phyloP scores from a whole-genome alignment of 768 basidiomycete species.

The Lactifluus volemus region DNA sequence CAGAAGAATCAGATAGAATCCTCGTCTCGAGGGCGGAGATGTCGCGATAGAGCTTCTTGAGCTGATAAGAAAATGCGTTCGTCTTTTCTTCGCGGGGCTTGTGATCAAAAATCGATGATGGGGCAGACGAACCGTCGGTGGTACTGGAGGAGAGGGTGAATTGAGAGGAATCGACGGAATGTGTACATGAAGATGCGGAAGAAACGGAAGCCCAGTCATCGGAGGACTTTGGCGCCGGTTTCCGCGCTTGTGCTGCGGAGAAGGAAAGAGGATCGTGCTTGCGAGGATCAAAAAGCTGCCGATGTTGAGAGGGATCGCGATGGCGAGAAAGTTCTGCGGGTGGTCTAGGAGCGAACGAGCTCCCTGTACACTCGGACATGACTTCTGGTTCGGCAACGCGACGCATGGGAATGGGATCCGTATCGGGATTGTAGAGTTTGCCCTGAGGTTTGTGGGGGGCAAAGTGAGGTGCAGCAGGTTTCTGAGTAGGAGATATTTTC shows the following conservation, averaged over 20 bases:
- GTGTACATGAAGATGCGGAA: slow-evolving; percentile 65
- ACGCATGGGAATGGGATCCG: slow-evolving; percentile 52
- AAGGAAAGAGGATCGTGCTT: slow-evolving; percentile 91
- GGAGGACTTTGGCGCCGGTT: slow-evolving; percentile 49
- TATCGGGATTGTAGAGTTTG: slow-evolving; percentile 67
- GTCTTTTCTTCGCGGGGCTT: slow-evolving; percentile 41
- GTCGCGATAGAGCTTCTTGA: slow-evolving; percentile 76
- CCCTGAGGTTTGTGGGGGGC: slow-evolving; percentile 26
- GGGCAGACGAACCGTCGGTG: slow-evolving; percentile 66
- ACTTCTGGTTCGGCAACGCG: slow-evolving; percentile 57
- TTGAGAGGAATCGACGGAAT: slow-evolving; percentile 54
- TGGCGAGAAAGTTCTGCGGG: slow-evolving; percentile 27
- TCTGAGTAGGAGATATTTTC: slow-evolving; percentile 50
- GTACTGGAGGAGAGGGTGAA: slow-evolving; percentile 69
- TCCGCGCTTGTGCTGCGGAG: slow-evolving; percentile 44
- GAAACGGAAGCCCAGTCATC: slow-evolving; percentile 68
- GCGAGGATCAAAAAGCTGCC: slow-evolving; percentile 79
- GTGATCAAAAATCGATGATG: slow-evolving; percentile 61
- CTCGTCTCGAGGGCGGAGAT: slow-evolving; percentile 76
- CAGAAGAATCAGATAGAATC: slow-evolving; percentile 52
- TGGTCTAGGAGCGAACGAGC: slow-evolving; percentile 38
- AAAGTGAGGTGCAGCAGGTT: slow-evolving; percentile 26
- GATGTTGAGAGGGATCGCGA: slow-evolving; percentile 29
- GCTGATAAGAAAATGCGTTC: slow-evolving; percentile 62
- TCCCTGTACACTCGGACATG: slow-evolving; percentile 49